phyloP scores from a whole-genome alignment of 2,329 filamentous ascomycete species.

The Colletotrichum sp. region DNA sequence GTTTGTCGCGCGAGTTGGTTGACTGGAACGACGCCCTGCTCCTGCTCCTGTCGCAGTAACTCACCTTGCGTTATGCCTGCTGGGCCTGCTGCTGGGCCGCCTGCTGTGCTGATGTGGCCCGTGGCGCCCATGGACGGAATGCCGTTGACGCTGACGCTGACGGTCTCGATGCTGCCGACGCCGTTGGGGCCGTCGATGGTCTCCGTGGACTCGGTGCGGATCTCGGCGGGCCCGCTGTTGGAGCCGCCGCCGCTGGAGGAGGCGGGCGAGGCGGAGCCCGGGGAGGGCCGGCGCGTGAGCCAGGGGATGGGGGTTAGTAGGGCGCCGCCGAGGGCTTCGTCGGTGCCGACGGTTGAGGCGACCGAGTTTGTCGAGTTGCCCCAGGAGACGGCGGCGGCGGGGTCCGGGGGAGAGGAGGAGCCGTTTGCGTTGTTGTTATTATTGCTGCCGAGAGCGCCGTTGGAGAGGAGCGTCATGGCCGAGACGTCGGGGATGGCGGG shows the following conservation, averaged over 20 bases:
- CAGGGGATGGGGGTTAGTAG: conserved; percentile 94
- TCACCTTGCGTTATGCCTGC: conserved; percentile 80
- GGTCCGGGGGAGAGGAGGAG: conserved; percentile 27
- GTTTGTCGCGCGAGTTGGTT: conserved; percentile 56
- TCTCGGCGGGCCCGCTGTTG: conserved; percentile 43
- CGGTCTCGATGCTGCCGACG: conserved; percentile 79
- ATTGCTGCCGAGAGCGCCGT: conserved; percentile 60
- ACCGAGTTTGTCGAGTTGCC: conserved; percentile 49
- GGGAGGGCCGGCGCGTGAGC: conserved; percentile 56
- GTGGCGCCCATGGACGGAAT: conserved; percentile 57
- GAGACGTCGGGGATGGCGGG: conserved; percentile 65
- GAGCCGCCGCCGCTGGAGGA: conserved; percentile 3
- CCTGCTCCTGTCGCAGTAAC: conserved; percentile 84
- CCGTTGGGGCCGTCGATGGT: conserved; percentile 84
- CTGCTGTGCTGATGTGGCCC: conserved; percentile 22
- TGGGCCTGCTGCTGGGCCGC: conserved; percentile 29
- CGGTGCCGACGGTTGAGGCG: conserved; percentile 68
- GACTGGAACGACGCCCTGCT: conserved; percentile 77
- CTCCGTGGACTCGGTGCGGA: conserved; percentile 77
- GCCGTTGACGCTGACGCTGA: conserved; percentile 77
- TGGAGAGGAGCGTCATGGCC: conserved; percentile 57
- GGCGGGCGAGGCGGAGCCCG: conserved; percentile 21
- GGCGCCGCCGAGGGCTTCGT: conserved; percentile 89
- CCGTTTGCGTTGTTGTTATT: not conserved
- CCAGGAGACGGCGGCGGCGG: conserved; percentile 48